Conservation (phyloP, 805 yeast species). For the Starmerella lactis-condensi region DNA sequence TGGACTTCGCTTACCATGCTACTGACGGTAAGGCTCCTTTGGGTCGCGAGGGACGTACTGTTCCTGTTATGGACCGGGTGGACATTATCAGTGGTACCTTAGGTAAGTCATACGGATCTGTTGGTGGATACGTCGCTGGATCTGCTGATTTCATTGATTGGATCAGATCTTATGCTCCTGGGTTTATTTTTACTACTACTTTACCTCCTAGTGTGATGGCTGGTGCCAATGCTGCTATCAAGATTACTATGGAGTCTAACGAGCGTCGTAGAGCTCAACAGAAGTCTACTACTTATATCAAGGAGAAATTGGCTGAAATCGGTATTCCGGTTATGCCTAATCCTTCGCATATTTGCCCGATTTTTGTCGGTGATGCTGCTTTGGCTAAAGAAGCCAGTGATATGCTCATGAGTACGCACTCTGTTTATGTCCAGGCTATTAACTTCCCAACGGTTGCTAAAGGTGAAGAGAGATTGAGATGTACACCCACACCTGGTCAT, state of each 20-base stretch:
- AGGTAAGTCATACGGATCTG: conserved; percentile 92
- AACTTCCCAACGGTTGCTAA: conserved; percentile 95
- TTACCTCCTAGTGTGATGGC: conserved; percentile 98
- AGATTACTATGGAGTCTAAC: conserved; percentile 62
- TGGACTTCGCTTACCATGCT: conserved; percentile 71
- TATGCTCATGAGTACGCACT: conserved; percentile 59
- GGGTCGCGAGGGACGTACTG: conserved; percentile 31
- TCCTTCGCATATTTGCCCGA: conserved; percentile 93
- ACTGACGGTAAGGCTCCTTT: conserved; percentile 32
- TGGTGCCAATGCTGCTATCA: conserved; percentile 74
- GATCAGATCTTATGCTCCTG: conserved; percentile 92
- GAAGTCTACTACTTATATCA: conserved; percentile 66
- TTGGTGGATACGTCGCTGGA: conserved; percentile 96
- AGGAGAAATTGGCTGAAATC: conserved; percentile 41
- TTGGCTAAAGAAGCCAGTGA: conserved; percentile 86
- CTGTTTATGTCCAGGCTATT: conserved; percentile 92
- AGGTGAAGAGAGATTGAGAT: conserved; percentile 88
- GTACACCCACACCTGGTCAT: conserved; percentile 99
- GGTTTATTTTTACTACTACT: conserved; percentile 90
- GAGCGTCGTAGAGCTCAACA: conserved; percentile 73
- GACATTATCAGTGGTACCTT: conserved; percentile 95
- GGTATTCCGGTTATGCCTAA: conserved; percentile 95
- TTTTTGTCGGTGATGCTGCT: conserved; percentile 83
- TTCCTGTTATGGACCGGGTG: conserved; percentile 58
- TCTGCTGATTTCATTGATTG: conserved; percentile 70